phyloP scores from a whole-genome alignment of 345 rosid genomes.

The Microthlaspi erraticum region DNA sequence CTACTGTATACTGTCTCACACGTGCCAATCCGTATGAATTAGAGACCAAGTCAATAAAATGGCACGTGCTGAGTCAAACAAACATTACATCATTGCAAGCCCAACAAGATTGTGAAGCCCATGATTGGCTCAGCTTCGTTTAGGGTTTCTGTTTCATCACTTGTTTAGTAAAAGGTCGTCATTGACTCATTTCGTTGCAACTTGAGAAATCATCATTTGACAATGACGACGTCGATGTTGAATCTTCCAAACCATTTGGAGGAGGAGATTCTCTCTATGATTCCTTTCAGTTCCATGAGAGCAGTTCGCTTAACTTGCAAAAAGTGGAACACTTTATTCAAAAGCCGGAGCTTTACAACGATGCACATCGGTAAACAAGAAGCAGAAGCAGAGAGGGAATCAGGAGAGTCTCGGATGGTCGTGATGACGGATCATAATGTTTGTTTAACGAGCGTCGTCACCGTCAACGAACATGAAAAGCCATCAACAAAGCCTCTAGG shows the following conservation, averaged over 20 bases:
- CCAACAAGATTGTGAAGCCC: background rate
- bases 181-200: no score
- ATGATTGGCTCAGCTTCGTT: background rate
- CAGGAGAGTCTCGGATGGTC: background rate
- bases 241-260: background rate
- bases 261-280: background rate
- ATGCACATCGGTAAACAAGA: background rate
- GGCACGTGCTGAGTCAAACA: background rate
- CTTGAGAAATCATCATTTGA: no score
- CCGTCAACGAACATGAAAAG: background rate
- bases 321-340: background rate
- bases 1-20: slow-evolving; percentile 5
- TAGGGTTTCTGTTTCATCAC: background rate
- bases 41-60: background rate
- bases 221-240: background rate
- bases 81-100: background rate
- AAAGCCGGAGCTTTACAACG: background rate
- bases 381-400: background rate
- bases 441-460: background rate
- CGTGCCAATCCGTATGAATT: background rate
- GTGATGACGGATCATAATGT: background rate
- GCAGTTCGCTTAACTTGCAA: background rate
- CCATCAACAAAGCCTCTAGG: background rate
- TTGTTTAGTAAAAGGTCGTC: no score
- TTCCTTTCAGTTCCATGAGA: background rate